Percentiles rank a stretch among this genome's conserved stretches.
These are phyloP conservation scores for Bonia amplexicaulis DNA, from an alignment of 176 grass and related monocot genomes.

Conservation along the genomic window DNA sequence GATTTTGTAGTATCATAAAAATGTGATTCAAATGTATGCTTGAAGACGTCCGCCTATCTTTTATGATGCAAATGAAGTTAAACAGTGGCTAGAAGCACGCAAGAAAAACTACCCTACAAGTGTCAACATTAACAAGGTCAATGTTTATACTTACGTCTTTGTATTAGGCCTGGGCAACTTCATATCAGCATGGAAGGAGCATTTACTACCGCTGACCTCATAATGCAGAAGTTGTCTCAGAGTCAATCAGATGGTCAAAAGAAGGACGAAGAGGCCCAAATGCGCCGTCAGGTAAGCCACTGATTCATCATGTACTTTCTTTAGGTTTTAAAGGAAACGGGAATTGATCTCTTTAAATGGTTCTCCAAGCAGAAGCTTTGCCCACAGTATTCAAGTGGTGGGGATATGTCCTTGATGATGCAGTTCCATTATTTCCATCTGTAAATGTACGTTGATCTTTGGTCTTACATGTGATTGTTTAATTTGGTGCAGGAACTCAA, in stretches of 20 bases:
- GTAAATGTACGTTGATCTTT: background rate
- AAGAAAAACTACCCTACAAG: conserved; percentile 77
- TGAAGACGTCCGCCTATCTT: conserved; percentile 45
- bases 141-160: conserved; percentile 5
- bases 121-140: conserved; percentile 61
- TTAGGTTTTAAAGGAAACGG: conserved; percentile 1
- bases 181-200: conserved; percentile 6
- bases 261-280: conserved; percentile 51
- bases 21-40: conserved; percentile 2
- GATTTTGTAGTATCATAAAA: background rate
- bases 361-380: conserved; percentile 20
- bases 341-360: conserved; percentile 17
- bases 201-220: conserved; percentile 14
- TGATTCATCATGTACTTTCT: conserved; percentile 9
- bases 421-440: conserved; percentile 18
- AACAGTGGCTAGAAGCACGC: conserved; percentile 79
- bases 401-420: conserved; percentile 3
- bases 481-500: conserved; percentile 74
- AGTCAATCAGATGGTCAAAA: conserved; percentile 20
- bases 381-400: background rate
- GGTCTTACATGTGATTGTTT: conserved; percentile 14
- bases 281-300: conserved; percentile 50
- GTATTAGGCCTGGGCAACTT: background rate
- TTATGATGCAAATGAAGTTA: conserved; percentile 79
- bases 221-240: conserved; percentile 61